Base-by-base conservation (phyloP, 2,329 filamentous ascomycete genomes). In the Neurospora sp. region DNA sequence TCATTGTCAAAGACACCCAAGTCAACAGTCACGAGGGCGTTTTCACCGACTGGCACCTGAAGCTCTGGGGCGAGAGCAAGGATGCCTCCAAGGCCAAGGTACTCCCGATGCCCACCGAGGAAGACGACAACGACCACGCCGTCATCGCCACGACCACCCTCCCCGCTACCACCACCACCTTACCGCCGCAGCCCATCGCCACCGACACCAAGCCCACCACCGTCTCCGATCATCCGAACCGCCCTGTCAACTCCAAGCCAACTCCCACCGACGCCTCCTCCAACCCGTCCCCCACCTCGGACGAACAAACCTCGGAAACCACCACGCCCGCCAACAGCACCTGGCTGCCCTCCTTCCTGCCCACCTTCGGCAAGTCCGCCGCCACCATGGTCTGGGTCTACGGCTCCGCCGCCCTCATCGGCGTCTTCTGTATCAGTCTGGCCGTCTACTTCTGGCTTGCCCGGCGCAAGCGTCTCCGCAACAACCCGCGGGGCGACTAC, bases 321-420 rank as follows among this genome's bases (percentile, higher is more conserved):
- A 74, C 78, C 3, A 77, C 78, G 9, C 78, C 80, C 23, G 82
- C 79, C 73, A 82, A 81, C 46, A 85, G 85, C 74, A 90, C 92
- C 72, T 90, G 88, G 88, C 85, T 97, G 19, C 93, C 94, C 0
- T 94, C 91, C 8, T 92, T 91, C 83, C 91, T 98, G 78, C 94
- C 95, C 0, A 95, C 92, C 1, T 97, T 98, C 76, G 93, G 93
- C 69, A 91, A 94, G 43, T 94, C 91, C 9, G 93, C 93, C 75
- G 89, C 88, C 77, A 97, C 93, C 0, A 93, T 96, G 78, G 87
- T 92, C 71, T 99, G 96, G 96, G 97, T 99, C 75, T 98, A 89
- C 78, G 94, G 93, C 70, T 89, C 94, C 3, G 82, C 96, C 28
- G 89, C 85, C n/a, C 87, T 97, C 23, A 99, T 99, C 73, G 83